phyloP scores from a whole-genome alignment of 148 eudicot genomes.

The Dysphania ambrosioides region DNA sequence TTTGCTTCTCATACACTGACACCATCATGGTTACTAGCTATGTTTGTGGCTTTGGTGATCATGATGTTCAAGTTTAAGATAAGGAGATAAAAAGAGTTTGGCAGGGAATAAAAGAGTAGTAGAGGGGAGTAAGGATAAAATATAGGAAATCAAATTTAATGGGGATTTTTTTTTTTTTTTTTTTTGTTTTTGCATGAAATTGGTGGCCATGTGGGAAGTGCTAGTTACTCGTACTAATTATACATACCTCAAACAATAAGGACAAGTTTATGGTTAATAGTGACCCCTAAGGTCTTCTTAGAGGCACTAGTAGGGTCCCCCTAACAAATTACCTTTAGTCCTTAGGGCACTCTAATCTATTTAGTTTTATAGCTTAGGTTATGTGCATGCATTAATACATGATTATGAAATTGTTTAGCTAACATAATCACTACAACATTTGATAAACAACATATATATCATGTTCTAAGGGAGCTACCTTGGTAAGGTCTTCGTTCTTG shows the following conservation, averaged over 20 bases:
- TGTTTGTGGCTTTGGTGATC: slow-evolving; percentile 26
- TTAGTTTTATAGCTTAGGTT: slow-evolving; percentile 8
- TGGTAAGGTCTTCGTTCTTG: too few species aligned
- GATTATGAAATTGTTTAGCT: slow-evolving; percentile 17
- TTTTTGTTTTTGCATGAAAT: not conserved
- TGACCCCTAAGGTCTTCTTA: slow-evolving; percentile 31
- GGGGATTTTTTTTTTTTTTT: not conserved
- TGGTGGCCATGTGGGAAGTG: slow-evolving; percentile 45
- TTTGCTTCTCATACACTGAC: slow-evolving; percentile 22
- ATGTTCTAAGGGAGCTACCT: slow-evolving; percentile 8
- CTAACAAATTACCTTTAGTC: not conserved
- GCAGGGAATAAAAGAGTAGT: not conserved
- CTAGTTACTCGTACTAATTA: too few species aligned
- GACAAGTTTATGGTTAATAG: slow-evolving; percentile 17
- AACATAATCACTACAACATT: slow-evolving; percentile 12
- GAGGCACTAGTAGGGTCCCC: slow-evolving; percentile 26
- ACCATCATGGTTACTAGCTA: slow-evolving; percentile 26
- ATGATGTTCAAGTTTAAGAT: slow-evolving; percentile 25
- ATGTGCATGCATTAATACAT: slow-evolving; percentile 31
- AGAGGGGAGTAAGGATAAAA: not conserved
- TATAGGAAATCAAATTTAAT: too few species aligned
- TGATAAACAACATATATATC: slow-evolving; percentile 14
- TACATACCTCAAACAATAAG: slow-evolving; percentile 8
- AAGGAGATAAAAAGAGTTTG: slow-evolving; percentile 19
- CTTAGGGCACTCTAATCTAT: not conserved